phyloP scores from a whole-genome alignment of 768 basidiomycete species.

The Leucosporidium yakuticum region DNA sequence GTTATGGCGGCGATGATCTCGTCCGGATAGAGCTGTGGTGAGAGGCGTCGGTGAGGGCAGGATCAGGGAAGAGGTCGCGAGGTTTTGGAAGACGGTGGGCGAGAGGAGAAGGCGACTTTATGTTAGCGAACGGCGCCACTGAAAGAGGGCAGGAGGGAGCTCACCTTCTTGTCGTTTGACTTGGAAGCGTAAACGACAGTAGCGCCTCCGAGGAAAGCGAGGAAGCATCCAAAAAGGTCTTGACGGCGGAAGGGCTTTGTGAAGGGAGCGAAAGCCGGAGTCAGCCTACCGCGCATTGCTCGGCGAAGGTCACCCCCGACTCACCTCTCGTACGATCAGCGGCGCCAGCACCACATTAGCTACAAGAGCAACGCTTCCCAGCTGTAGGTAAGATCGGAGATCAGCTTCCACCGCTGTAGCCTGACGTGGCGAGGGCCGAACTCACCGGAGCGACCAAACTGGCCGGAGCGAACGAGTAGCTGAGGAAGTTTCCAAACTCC shows the following conservation, averaged over 20 bases:
- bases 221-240: conserved; percentile 52
- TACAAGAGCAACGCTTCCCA: conserved; percentile 53
- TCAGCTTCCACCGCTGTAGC: conserved; percentile 26
- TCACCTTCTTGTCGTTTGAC: conserved; percentile 57
- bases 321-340: conserved; percentile 57
- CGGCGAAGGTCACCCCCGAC: neutral
- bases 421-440: too few species aligned
- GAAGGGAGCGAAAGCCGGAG: conserved; percentile 9
- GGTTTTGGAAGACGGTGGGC: too few species aligned
- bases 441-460: too few species aligned
- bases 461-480: conserved; percentile 48
- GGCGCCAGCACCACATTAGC: conserved; percentile 95
- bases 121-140: too few species aligned
- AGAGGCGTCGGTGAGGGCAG: neutral
- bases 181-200: conserved; percentile 84
- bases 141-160: conserved; percentile 5
- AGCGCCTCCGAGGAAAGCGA: conserved; percentile 80
- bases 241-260: conserved; percentile 68
- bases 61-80: neutral
- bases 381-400: neutral
- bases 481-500: conserved; percentile 74
- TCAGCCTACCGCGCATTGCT: neutral
- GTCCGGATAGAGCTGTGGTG: conserved; percentile 54
- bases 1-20: conserved; percentile 63
- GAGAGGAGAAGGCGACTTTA: too few species aligned